Evolutionary conservation across 208 protist species (phyloP).

Genomic region (Leishmania gerbilli): DNA sequence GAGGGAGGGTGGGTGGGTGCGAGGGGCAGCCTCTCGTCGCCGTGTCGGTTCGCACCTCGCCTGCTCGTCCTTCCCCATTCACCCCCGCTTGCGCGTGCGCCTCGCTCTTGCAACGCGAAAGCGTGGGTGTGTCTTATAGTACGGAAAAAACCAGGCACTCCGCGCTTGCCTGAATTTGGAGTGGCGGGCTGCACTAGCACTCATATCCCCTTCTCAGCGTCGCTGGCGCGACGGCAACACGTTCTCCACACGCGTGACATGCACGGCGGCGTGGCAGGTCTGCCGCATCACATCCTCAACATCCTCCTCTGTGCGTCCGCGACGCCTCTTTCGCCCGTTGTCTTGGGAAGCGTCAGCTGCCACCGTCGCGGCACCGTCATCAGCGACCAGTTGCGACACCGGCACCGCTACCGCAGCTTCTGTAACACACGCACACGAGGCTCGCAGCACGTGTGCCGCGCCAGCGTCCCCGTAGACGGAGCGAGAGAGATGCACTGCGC

Average conservation of each 20-base stretch:
- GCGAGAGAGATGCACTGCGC: slow-evolving; percentile 30
- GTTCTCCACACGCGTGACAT: slow-evolving; percentile 28
- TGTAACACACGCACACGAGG: slow-evolving; percentile 32
- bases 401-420: slow-evolving; percentile 16
- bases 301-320: neutral
- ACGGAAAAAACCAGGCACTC: neutral
- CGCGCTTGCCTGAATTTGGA: neutral
- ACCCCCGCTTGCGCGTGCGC: neutral
- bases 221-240: slow-evolving; percentile 18
- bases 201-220: neutral
- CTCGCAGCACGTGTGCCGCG: slow-evolving; percentile 27
- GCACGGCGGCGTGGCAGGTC: slow-evolving; percentile 22
- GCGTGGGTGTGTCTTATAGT: neutral
- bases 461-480: slow-evolving; percentile 28
- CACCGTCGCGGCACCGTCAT: neutral
- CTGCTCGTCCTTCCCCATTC: neutral
- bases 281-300: slow-evolving; percentile 6
- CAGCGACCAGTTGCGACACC: neutral
- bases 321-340: neutral
- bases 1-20: neutral
- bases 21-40: neutral
- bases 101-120: neutral
- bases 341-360: neutral
- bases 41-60: neutral
- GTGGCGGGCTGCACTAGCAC: neutral